Base-by-base conservation (phyloP, 192 early-diverging fungal species). In the Funneliformis mosseae region DNA sequence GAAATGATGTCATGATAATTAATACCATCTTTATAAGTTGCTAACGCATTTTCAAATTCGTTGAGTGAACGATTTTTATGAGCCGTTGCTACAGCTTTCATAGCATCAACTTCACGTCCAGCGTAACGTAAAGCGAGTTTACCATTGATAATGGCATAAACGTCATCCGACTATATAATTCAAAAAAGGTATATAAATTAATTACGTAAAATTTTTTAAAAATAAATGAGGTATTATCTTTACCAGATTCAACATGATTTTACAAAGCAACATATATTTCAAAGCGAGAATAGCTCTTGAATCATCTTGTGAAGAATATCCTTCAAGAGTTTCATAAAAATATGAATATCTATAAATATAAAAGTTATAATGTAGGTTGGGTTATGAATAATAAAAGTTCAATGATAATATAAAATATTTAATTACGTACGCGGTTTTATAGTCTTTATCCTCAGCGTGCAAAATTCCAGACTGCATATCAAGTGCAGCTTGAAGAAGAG, bases 211-310 rank as follows among this genome's bases (percentile, higher is more conserved):
- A 78, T 79, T 0, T 39, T 9, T 8, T 21, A 76, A 63, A 59
- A 14, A 74, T 83, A 46, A 1, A 79, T 14, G 50, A 38, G 62
- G 18, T 60, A 14, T 0, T 0, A 59, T 9, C 77, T 84, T 84
- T 90, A 95, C 94, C 89, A 95, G 83, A 88, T 97, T 97, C 55
- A 97, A 89, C 98, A 99, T 99, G 81, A 99, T 95, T 84, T 99
- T 99, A 91, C 97, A 99, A 62, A 99, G 89, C 66, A 99, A 84
- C 96, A 99, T 96, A 88, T 99, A 99, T 83, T 97, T 97, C 79
- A 99, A 89, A 5, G 95, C 97, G 74, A 93, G 89, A 12, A 99
- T 90, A 66, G 96, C 97, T 66, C 92, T 90, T 46, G 92, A 82
- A 82, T 97, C 96, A 39, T 97, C 96, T 80, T 96, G 91, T n/a